Evolutionary conservation across 2,329 filamentous ascomycete genomes (phyloP), one percentile per base, ranked within the genome.

Genomic region (Xylariaceae sp.): DNA sequence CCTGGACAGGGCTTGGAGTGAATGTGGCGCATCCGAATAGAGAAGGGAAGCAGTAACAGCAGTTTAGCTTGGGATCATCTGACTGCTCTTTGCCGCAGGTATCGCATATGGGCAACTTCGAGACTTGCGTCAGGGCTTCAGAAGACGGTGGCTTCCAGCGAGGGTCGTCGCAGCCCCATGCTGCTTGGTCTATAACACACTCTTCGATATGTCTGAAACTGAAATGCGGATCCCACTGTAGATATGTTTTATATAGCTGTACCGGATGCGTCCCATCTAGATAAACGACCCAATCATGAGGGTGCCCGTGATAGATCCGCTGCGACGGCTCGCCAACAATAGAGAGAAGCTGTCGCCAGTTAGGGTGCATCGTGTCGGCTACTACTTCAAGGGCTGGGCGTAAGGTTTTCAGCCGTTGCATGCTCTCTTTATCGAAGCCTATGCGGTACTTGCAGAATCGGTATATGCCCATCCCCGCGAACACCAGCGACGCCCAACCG

Each of bases 371-470:
- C 1, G 78, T 81, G 53, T 81, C 79, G 1, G 79, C 79, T 2
- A 78, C 77, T 6, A 81, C 73, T 60, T 81, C 78, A n/a, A 83
- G 72, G 13, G 78, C 72, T 23, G 76, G 73, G 33, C 72, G 67
- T 7, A 81, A 62, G 26, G 69, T 70, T 13, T 71, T 70, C 6
- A 84, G 69, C 2, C 74, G 74, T 29, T 74, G 70, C 67, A 81
- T 77, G 3, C 80, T 76, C 13, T 79, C 77, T 4, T 74, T 72
- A 35, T 76, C 74, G 61, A 83, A 82, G 4, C 77, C 78, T 1
- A 78, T 76, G 36, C 81, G 75, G 62, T 84, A 84, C 62, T 84
- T 84, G 75, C 81, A 84, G 65, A 83, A 81, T 6, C 81, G 74
- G 64, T 84, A 84, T 11, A 84, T 75, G 1, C 81, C 81, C 69